These are phyloP conservation scores for Inosperma sp. DNA, from an alignment of 768 basidiomycete genomes.

Conservation along the genomic window DNA sequence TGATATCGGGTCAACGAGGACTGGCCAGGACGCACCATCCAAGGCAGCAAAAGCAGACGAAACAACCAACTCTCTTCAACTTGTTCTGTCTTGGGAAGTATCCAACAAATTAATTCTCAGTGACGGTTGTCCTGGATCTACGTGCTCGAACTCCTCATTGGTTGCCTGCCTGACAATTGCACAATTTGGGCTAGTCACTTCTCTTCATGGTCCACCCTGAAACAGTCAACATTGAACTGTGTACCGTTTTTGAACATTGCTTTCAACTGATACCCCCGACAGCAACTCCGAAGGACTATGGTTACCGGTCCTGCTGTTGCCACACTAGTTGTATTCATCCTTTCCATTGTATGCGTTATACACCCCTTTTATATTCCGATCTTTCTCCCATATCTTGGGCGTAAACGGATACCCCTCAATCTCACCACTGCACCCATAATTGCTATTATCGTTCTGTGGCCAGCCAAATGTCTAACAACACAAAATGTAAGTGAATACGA, in stretches of 20 bases:
- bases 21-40: too few species aligned
- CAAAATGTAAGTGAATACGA: conserved; percentile 2
- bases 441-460: conserved; percentile 53
- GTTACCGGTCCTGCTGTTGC: conserved; percentile 39
- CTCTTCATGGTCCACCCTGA: neutral
- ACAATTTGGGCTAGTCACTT: too few species aligned
- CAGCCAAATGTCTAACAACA: conserved; percentile 54
- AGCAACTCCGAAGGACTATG: neutral
- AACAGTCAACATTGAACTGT: neutral
- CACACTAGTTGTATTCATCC: conserved; percentile 49
- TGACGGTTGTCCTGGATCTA: too few species aligned
- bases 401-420: conserved; percentile 33
- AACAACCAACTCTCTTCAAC: too few species aligned
- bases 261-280: neutral
- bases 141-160: too few species aligned
- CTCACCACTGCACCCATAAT: conserved; percentile 53
- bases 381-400: too few species aligned
- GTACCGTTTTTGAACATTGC: neutral
- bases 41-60: too few species aligned
- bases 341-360: conserved; percentile 52
- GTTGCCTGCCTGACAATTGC: too few species aligned
- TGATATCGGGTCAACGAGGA: too few species aligned
- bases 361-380: conserved; percentile 29
- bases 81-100: too few species aligned
- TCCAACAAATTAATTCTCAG: too few species aligned